Conservation (phyloP, 768 basidiomycete genomes). For the Dioszegia hungarica region DNA sequence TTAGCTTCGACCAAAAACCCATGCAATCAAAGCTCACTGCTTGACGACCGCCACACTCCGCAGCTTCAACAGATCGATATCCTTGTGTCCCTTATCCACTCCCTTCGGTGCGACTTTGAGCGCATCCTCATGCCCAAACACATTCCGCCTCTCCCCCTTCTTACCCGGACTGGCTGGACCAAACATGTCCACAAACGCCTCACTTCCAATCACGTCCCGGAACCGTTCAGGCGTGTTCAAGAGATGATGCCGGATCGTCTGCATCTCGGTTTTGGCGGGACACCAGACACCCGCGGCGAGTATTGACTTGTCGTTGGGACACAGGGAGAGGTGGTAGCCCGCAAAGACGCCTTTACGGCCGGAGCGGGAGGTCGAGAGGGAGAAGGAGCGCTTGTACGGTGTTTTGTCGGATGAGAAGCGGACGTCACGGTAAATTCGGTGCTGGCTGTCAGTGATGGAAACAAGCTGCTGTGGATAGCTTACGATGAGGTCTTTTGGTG, state of each 20-base stretch:
- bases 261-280: constrained; percentile 64
- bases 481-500: constrained; percentile 76
- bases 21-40: constrained; percentile 51
- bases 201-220: constrained; percentile 61
- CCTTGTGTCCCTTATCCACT: constrained; percentile 72
- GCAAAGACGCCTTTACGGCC: constrained; percentile 89
- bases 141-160: constrained; percentile 62
- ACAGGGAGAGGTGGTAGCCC: constrained; percentile 60
- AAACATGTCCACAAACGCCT: constrained; percentile 70
- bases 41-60: constrained; percentile 68
- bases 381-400: constrained; percentile 80
- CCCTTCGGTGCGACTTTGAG: constrained; percentile 90
- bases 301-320: constrained; percentile 58
- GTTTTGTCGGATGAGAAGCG: constrained; percentile 93
- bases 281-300: constrained; percentile 67
- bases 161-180: constrained; percentile 61
- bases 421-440: constrained; percentile 90
- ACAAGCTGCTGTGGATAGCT: not conserved
- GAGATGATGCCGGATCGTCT: constrained; percentile 70
- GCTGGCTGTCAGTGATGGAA: constrained; percentile 40
- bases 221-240: constrained; percentile 60
- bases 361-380: constrained; percentile 78
- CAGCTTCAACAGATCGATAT: constrained; percentile 86
- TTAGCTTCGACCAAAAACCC: not conserved
- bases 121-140: constrained; percentile 84